Evolutionary conservation across 352 stramenopile species (phyloP), one percentile per base, ranked within the genome.

Genomic region (Saprolegnia diclina): DNA sequence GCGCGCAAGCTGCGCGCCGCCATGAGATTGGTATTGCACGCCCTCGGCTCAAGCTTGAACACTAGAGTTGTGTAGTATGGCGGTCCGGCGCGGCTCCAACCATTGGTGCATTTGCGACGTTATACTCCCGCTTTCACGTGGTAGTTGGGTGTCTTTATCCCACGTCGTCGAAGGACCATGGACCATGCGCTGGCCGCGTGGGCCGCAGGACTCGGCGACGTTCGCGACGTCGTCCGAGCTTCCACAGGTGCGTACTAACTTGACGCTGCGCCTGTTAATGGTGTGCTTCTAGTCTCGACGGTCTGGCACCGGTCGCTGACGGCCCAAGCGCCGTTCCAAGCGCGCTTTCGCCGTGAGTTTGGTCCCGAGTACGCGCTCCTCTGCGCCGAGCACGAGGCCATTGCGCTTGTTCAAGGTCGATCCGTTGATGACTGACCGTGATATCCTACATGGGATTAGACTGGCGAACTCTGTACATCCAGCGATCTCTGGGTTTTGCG

Each of bases 121-220:
- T 35, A 5, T 5, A 35, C 5, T 2, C 29, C 29, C 29, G 29
- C 5, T 35, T 2, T 5, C 2, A 35, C 2, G 5, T 2, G 5
- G 29, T 2, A 48, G 42, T 48, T 48, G 42, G 13, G 42, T 48
- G 42, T 48, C 18, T 48, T 48, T 48, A 48, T 48, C 42, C 42
- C 10, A n/a, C 18, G 13, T n/a, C 42, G 11, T 7, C 7, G 18
- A 48, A 14, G 3, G 13, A 48, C 42, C 32, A 69, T 69, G 63
- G 63, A 69, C n/a, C 38, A 62, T 26, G 63, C 63, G n/a, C 16
- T 69, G n/a, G 53, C 45, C 10, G 63, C 45, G 29, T 69, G 19
- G 29, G 35, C 50, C 21, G 50, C 18, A 21, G 29, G n/a, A 11
- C 61, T 46, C 29, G 63, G 45, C 21, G 52, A 52, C 22, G 29